phyloP scores from a whole-genome alignment of 176 grass and related monocot genomes.

The Hordeum vulgare region DNA sequence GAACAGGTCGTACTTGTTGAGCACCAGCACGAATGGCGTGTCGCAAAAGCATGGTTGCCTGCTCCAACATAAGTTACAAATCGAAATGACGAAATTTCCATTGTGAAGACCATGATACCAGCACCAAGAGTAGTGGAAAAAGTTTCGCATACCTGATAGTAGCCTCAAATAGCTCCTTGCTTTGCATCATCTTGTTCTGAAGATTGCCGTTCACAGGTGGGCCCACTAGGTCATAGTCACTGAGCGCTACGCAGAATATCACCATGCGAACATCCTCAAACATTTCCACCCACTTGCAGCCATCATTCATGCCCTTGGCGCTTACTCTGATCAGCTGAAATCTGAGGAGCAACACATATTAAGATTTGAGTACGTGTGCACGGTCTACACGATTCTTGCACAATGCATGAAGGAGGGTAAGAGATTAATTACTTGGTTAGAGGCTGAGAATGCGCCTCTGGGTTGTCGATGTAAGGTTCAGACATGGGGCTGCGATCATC shows the following conservation, averaged over 20 bases:
- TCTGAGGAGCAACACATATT: conserved; percentile 28
- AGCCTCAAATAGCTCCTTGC: conserved; percentile 81
- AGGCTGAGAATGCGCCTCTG: conserved; percentile 61
- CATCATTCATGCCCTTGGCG: conserved; percentile 82
- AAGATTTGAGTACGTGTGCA: background rate
- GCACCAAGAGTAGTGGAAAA: background rate
- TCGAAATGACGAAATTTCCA: background rate
- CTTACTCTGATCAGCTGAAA: conserved; percentile 90
- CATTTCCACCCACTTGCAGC: conserved; percentile 99
- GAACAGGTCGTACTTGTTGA: conserved; percentile 88
- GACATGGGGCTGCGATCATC: conserved; percentile 95
- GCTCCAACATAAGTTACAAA: background rate
- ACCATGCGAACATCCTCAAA: conserved; percentile 92
- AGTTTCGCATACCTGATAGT: conserved; percentile 45
- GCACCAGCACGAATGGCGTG: conserved; percentile 76
- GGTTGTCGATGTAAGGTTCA: conserved; percentile 86
- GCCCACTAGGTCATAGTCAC: conserved; percentile 76
- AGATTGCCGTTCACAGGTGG: conserved; percentile 34
- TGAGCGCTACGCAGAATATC: conserved; percentile 78
- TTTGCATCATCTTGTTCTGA: conserved; percentile 90
- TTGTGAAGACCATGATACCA: no score
- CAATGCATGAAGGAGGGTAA: background rate
- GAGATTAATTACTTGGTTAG: conserved; percentile 64
- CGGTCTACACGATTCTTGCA: background rate
- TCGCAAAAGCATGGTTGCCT: conserved; percentile 83